A percentile compares a stretch with the other conserved stretches of the same genome.
These are phyloP conservation scores for Allium sativum DNA, from an alignment of 106 monocot species.

Conservation along the genomic window DNA sequence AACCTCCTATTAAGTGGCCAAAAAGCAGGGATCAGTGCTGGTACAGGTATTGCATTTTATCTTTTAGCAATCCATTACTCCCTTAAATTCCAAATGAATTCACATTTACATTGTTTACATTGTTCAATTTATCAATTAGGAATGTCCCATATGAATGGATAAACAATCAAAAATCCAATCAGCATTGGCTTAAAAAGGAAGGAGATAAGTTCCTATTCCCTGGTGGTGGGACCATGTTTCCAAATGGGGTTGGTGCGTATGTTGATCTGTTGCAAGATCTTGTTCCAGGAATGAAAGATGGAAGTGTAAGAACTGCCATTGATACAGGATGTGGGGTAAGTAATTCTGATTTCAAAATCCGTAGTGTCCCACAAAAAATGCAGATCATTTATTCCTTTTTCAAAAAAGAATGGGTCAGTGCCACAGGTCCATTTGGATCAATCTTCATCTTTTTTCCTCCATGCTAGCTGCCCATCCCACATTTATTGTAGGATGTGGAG, in stretches of 20 bases:
- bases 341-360: neutral
- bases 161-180: conserved; percentile 73
- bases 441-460: too few species aligned
- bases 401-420: too few species aligned
- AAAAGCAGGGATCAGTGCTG: conserved; percentile 81
- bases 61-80: neutral
- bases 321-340: conserved; percentile 92
- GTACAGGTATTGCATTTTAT: conserved; percentile 53
- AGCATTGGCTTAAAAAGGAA: conserved; percentile 78
- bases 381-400: too few species aligned
- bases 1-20: conserved; percentile 78
- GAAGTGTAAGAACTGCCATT: conserved; percentile 74
- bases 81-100: too few species aligned
- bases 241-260: conserved; percentile 59
- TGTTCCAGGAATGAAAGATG: conserved; percentile 83
- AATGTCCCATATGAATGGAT: conserved; percentile 91
- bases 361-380: too few species aligned
- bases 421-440: too few species aligned
- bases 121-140: conserved; percentile 14
- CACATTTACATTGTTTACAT: neutral
- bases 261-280: conserved; percentile 67
- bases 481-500: too few species aligned
- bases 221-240: conserved; percentile 90
- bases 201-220: conserved; percentile 79
- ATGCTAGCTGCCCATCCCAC: too few species aligned